A percentile compares a stretch with the other conserved stretches of the same genome.
Conservation (phyloP, 768 basidiomycete genomes). For the Gyrodon lividus region DNA sequence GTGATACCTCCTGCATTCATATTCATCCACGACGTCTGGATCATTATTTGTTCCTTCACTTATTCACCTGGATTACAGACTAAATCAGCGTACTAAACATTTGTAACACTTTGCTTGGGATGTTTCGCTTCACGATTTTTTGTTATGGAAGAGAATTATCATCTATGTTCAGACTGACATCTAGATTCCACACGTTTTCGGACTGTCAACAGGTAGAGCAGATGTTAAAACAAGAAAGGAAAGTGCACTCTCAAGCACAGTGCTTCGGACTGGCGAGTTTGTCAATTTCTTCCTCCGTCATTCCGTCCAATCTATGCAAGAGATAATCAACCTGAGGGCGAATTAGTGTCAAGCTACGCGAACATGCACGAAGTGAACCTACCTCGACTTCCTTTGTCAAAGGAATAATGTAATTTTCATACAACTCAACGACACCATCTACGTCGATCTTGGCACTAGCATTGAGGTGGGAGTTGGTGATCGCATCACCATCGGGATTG, state of each 20-base stretch:
- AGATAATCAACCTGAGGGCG: slow-evolving; percentile 85
- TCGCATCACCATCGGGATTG: slow-evolving; percentile 59
- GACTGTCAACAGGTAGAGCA: too few species aligned
- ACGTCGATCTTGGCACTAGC: slow-evolving; percentile 77
- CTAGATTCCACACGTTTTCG: too few species aligned
- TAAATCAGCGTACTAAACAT: slow-evolving; percentile 8
- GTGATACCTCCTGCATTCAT: slow-evolving; percentile 19
- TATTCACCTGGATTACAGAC: slow-evolving; percentile 20
- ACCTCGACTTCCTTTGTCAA: slow-evolving; percentile 99
- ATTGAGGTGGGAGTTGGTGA: slow-evolving; percentile 33
- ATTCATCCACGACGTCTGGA: slow-evolving; percentile 15
- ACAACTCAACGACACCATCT: slow-evolving; percentile 89
- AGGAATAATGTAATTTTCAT: slow-evolving; percentile 94
- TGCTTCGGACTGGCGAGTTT: slow-evolving; percentile 37
- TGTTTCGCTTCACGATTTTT: slow-evolving; percentile 18
- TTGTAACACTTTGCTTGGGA: slow-evolving; percentile 22
- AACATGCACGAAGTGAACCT: slow-evolving; percentile 22
- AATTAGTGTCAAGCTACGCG: slow-evolving; percentile 1
- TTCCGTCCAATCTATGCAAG: slow-evolving; percentile 81
- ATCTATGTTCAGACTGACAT: slow-evolving; percentile 8
- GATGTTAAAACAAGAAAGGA: slow-evolving; percentile 1
- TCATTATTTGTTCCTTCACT: slow-evolving; percentile 22
- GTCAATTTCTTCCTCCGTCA: slow-evolving; percentile 80
- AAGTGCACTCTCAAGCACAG: slow-evolving; percentile 7
- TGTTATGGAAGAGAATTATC: not conserved